Base-by-base conservation (phyloP, 2,329 filamentous ascomycete species). In the Xenosphaeropsis pyriputrescens region DNA sequence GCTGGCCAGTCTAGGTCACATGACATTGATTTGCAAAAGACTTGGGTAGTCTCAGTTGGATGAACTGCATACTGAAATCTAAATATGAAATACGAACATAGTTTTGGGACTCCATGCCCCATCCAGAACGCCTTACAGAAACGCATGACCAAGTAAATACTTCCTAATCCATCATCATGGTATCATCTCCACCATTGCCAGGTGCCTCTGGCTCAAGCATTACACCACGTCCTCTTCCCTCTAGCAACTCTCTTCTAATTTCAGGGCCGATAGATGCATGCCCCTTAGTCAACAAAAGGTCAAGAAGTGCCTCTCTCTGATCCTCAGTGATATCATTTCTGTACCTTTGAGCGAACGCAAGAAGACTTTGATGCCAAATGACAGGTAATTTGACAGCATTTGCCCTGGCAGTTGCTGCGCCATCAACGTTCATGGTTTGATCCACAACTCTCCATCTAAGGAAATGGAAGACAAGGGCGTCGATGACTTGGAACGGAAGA, bases 251-350 rank as follows among this genome's bases (percentile, higher is more conserved):
- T 50, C 86, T 75, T 48, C 91, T 68, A 18, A 96, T 84, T 56
- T 96, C 91, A 0, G 91, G 86, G 0, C 85, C 86, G 45, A 98
- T 95, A 42, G 79, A 74, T 43, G 78, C 76, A 61, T 98, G 91
- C 0, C 88, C 88, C 43, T 89, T 76, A 4, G 77, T 79, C 32
- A 94, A 65, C 14, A 98, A 64, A 42, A 98, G 61, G 61, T 98
- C 91, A 5, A 98, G 64, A 36, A 98, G 62, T 1, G 86, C 84
- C 61, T 98, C 89, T 49, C 88, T 70, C 64, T 94, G 88, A 48
- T 95, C 88, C 57, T 95, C 88, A 2, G 86, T 94, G 49, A 95
- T 89, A 57, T 96, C 89, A 48, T 95, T 93, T 53, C 86, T 79
- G 62, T 96, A 98, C 40, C 89, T 71, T 61, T 95, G 83, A 18